Conservation (phyloP, 257 asterid species). For the Solanum clarkiae region DNA sequence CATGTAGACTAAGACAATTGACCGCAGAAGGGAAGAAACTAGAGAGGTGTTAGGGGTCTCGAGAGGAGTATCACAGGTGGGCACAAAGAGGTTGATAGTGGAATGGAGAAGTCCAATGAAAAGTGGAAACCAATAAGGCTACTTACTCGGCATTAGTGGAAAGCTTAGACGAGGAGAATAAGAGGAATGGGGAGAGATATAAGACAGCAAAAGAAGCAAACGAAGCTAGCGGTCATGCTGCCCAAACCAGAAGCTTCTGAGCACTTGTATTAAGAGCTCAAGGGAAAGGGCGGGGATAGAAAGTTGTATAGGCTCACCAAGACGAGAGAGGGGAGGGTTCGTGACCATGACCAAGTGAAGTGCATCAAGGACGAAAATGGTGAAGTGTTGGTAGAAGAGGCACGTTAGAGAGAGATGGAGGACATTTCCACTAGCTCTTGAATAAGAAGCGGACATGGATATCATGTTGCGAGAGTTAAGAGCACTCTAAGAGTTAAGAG, state of each 20-base stretch:
- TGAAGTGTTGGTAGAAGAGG: background rate
- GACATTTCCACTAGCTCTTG: background rate
- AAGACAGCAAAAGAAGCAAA: background rate
- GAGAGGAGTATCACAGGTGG: background rate
- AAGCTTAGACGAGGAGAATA: background rate
- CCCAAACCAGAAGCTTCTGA: background rate
- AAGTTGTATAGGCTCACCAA: background rate
- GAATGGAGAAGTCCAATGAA: background rate
- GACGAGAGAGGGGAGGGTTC: background rate
- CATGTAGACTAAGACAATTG: background rate
- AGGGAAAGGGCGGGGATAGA: background rate
- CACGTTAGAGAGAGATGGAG: background rate
- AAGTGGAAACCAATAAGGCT: background rate
- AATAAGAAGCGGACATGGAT: background rate
- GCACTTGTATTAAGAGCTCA: background rate
- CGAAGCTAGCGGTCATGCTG: background rate
- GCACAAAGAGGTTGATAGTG: background rate
- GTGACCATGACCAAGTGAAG: background rate
- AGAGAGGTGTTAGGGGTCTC: background rate
- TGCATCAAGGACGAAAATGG: background rate
- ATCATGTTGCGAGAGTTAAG: background rate
- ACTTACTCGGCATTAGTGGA: background rate
- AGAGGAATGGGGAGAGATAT: background rate
- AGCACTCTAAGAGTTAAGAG: background rate
- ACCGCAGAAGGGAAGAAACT: background rate